Evolutionary conservation across 1,284 basidiomycete species (phyloP).

Genomic region (Ceratorhiza oryzae-sativae): DNA sequence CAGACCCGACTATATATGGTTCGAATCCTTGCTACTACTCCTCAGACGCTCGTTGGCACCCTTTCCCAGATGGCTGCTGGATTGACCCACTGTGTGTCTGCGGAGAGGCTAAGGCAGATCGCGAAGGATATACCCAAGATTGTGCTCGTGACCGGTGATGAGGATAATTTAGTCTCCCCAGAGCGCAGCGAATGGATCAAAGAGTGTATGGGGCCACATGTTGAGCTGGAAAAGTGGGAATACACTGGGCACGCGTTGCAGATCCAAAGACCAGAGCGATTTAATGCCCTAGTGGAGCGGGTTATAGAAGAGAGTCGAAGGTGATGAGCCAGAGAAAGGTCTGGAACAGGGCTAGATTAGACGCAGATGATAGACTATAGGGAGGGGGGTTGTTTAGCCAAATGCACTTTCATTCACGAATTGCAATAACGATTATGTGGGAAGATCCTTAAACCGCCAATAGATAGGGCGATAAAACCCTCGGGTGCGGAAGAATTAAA

Average conservation of each 20-base stretch:
- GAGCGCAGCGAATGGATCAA: slow-evolving; percentile 66
- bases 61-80: slow-evolving; percentile 79
- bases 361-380: background rate
- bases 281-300: slow-evolving; percentile 66
- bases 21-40: slow-evolving; percentile 63
- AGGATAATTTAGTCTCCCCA: slow-evolving; percentile 71
- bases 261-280: slow-evolving; percentile 59
- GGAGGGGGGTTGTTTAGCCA: background rate
- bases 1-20: slow-evolving; percentile 60
- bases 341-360: background rate
- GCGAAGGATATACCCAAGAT: slow-evolving; percentile 66
- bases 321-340: background rate
- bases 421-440: background rate
- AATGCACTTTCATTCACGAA: background rate
- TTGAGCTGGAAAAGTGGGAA: slow-evolving; percentile 70
- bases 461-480: background rate
- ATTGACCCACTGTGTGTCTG: slow-evolving; percentile 70
- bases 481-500: background rate
- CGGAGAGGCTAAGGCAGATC: slow-evolving; percentile 63
- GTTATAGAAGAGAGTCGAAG: slow-evolving; percentile 61
- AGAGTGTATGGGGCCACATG: slow-evolving; percentile 65
- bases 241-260: slow-evolving; percentile 73
- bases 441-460: background rate
- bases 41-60: slow-evolving; percentile 68
- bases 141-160: slow-evolving; percentile 75